Evolutionary conservation across 441 rosid species (phyloP).

Genomic region (Populus hybrid): DNA sequence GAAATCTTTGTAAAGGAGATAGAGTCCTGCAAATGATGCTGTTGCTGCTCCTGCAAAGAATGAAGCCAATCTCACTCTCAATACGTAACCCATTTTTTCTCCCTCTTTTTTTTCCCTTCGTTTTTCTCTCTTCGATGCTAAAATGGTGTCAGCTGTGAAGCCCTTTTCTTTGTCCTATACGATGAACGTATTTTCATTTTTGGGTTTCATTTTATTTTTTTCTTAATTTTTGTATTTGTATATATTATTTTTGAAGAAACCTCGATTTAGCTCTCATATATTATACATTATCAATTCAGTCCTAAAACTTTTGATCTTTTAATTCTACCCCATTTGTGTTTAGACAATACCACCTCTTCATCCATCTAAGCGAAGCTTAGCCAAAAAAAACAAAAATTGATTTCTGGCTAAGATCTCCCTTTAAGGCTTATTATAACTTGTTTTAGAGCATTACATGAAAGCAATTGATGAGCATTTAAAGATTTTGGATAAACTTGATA

Average conservation of each 20-base stretch:
- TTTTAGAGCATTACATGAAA: too few species aligned
- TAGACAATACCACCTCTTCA: too few species aligned
- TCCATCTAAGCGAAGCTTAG: too few species aligned
- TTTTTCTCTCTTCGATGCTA: background rate
- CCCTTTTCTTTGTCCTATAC: background rate
- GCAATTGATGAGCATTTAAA: too few species aligned
- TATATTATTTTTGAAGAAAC: background rate
- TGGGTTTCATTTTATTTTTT: background rate
- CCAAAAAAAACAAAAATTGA: too few species aligned
- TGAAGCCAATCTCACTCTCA: conserved; percentile 88
- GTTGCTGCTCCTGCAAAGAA: conserved; percentile 89
- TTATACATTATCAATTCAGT: too few species aligned
- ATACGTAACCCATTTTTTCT: conserved; percentile 70
- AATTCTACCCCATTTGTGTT: too few species aligned
- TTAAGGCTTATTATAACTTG: too few species aligned
- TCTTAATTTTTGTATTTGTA: background rate
- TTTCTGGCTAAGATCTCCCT: too few species aligned
- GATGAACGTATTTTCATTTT: background rate
- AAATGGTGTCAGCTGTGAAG: background rate
- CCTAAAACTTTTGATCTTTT: too few species aligned
- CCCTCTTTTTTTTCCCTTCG: background rate
- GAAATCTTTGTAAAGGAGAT: conserved; percentile 80
- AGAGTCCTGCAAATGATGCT: conserved; percentile 72
- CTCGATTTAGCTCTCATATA: background rate
- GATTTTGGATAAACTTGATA: too few species aligned